Conservation (phyloP, 805 yeast genomes). For the Candida awuae region DNA sequence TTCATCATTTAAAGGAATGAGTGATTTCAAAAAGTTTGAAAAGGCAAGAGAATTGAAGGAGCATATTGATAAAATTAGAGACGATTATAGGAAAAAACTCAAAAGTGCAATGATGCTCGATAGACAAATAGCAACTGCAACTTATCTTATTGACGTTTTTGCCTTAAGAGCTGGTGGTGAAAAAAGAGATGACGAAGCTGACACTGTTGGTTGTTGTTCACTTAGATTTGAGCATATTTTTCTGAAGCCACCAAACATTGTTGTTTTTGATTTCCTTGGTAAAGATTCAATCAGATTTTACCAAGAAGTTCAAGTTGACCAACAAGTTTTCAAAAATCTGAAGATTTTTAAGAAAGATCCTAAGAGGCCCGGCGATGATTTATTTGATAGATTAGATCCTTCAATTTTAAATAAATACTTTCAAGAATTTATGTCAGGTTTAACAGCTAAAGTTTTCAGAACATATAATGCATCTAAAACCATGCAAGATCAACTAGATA, state of each 20-base stretch:
- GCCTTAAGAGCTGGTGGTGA: constrained; percentile 98
- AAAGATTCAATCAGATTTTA: constrained; percentile 88
- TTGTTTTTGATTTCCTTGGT: constrained; percentile 88
- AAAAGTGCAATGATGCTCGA: constrained; percentile 73
- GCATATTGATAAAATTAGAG: constrained; percentile 64
- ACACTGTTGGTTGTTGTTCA: constrained; percentile 96
- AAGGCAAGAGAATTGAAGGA: constrained; percentile 79
- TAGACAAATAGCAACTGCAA: constrained; percentile 90
- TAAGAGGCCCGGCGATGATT: constrained; percentile 83
- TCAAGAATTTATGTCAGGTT: constrained; percentile 84
- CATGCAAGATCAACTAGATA: constrained; percentile 89
- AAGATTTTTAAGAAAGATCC: constrained; percentile 83
- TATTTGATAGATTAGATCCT: constrained; percentile 87
- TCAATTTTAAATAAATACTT: constrained; percentile 73
- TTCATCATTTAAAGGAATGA: constrained; percentile 83
- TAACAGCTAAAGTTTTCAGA: constrained; percentile 96
- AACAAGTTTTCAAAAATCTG: constrained; percentile 85
- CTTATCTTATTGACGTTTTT: constrained; percentile 82
- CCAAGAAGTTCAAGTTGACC: constrained; percentile 87
- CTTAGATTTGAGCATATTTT: constrained; percentile 84
- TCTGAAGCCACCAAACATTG: constrained; percentile 75
- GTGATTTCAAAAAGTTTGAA: constrained; percentile 87
- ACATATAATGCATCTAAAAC: constrained; percentile 94
- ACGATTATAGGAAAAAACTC: constrained; percentile 62
- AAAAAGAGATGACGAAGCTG: constrained; percentile 95